Conservation (phyloP, 495 filamentous ascomycete genomes). For the Polyplosphaeria fusca region DNA sequence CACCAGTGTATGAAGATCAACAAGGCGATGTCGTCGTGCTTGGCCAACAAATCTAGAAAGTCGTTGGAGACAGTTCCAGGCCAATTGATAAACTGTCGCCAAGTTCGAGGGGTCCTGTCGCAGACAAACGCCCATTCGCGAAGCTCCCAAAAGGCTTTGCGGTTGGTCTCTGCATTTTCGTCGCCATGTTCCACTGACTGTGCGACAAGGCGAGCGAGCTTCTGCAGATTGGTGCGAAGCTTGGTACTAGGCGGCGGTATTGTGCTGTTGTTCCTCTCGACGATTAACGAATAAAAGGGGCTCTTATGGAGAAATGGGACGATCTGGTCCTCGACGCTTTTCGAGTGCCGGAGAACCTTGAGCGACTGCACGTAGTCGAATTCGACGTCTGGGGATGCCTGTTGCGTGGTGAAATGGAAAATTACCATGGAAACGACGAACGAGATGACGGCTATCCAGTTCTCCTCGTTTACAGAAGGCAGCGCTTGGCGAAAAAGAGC, state of each 20-base stretch:
- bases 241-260: neutral
- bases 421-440: constrained; percentile 4
- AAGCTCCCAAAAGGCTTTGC: constrained; percentile 12
- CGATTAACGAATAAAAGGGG: constrained; percentile 4
- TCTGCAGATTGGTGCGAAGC: neutral
- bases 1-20: constrained; percentile 23
- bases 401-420: constrained; percentile 10
- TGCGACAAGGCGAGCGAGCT: neutral
- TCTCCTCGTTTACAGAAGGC: constrained; percentile 6
- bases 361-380: constrained; percentile 10
- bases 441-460: constrained; percentile 15
- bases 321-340: neutral
- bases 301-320: neutral
- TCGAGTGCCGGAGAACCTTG: constrained; percentile 4
- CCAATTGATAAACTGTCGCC: constrained; percentile 5
- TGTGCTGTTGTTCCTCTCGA: neutral
- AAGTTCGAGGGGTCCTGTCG: constrained; percentile 2
- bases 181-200: neutral
- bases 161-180: constrained; percentile 3
- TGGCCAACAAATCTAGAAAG: constrained; percentile 3
- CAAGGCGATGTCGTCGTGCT: constrained; percentile 15
- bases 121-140: constrained; percentile 1
- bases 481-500: constrained; percentile 3
- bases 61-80: neutral
- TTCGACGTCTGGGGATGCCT: neutral